Conservation (phyloP, 140 eudicot genomes). For the Stevia rebaudiana region DNA sequence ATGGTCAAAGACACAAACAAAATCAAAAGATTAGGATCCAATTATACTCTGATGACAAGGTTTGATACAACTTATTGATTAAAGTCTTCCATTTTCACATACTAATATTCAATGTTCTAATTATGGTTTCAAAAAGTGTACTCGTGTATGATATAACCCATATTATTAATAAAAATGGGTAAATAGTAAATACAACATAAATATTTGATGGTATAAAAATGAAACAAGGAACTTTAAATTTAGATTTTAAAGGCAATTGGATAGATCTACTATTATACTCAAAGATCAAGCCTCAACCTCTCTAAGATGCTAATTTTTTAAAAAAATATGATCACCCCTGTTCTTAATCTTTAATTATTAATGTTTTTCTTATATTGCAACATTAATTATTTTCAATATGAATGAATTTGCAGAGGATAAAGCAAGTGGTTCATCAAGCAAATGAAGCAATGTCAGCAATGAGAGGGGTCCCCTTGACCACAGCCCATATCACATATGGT, state of each 20-base stretch:
- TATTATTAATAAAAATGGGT: neutral
- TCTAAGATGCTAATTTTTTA: neutral
- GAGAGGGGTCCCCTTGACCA: slow-evolving; percentile 64
- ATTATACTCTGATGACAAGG: slow-evolving; percentile 71
- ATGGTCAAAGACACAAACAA: slow-evolving; percentile 42
- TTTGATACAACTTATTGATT: slow-evolving; percentile 12
- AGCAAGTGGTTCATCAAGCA: slow-evolving; percentile 59
- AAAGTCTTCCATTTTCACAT: slow-evolving; percentile 1
- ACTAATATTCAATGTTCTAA: neutral
- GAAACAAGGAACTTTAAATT: neutral
- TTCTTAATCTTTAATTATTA: neutral
- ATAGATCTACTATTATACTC: neutral
- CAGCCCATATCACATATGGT: slow-evolving; percentile 81
- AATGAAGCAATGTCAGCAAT: slow-evolving; percentile 74
- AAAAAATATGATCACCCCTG: neutral
- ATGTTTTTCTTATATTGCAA: neutral
- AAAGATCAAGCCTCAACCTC: neutral
- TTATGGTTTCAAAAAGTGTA: neutral
- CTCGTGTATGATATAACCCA: neutral
- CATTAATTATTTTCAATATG: neutral
- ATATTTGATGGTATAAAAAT: neutral
- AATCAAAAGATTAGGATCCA: slow-evolving; percentile 57
- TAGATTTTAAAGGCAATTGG: too few species aligned
- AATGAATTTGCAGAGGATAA: slow-evolving; percentile 53
- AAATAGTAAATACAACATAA: neutral